These are phyloP conservation scores for Botrytis byssoidea DNA, from an alignment of 2,329 filamentous ascomycete species.

Conservation along the genomic window DNA sequence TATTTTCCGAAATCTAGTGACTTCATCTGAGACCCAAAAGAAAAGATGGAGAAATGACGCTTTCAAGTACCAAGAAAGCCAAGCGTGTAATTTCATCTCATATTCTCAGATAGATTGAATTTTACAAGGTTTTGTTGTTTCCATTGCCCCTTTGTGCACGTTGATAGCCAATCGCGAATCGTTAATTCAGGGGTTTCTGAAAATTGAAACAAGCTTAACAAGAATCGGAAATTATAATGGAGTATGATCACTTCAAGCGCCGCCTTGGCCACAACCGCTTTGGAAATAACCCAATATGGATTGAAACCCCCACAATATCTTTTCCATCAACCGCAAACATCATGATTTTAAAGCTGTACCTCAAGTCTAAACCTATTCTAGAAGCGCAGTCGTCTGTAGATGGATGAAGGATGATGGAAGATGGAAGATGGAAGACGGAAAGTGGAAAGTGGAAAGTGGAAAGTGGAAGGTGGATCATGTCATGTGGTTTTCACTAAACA, in stretches of 20 bases:
- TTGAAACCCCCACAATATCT: not conserved
- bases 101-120: slow-evolving; percentile 9
- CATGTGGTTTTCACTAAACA: not conserved
- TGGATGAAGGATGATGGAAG: not conserved
- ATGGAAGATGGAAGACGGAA: not conserved
- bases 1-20: not conserved
- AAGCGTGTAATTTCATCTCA: not conserved
- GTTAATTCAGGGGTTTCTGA: not conserved
- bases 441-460: not conserved
- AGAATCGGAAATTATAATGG: not conserved
- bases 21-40: not conserved
- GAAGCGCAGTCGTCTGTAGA: not conserved
- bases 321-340: not conserved
- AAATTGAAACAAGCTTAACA: slow-evolving; percentile 1
- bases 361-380: not conserved
- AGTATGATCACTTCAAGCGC: not conserved
- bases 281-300: not conserved
- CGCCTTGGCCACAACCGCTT: not conserved
- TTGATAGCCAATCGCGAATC: not conserved
- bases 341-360: not conserved
- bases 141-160: not conserved
- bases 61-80: not conserved
- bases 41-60: not conserved
- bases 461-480: not conserved
- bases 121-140: not conserved